Evolutionary conservation across 805 yeast genomes (phyloP), one percentile per base, ranked within the genome.

Genomic region (Metschnikowia bowlesiae): DNA sequence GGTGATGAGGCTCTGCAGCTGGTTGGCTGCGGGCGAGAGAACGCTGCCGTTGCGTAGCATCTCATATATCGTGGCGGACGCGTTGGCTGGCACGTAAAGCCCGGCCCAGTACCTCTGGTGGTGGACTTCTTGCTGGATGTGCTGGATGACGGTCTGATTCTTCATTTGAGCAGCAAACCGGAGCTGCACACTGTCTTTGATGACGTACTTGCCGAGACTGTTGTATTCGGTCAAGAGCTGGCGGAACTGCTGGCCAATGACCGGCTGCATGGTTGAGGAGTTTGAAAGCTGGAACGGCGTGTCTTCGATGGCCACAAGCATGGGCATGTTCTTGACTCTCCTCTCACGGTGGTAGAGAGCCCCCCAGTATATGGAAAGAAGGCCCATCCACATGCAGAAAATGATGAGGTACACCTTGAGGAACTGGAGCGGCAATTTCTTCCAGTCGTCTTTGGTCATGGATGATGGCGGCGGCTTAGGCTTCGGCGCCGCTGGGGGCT

Each of bases 351-450:
- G 54, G 56, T 63, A 70, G 49, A 64, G 51, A 13, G 75, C 62
- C 6, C 75, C 78, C 78, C 78, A 73, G 53, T 73, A 73, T 31
- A 73, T 61, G 10, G 74, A 65, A 43, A 73, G 65, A 6, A 71
- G 54, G 5, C 62, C 69, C 26, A 71, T 56, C 41, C 67, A 65
- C 38, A 60, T 39, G 44, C 49, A 40, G 50, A 63, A 57, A 30
- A 67, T 49, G 40, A 51, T 43, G 43, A 64, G 42, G 46, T 60
- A 62, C 14, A 60, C 63, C 22, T 42, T 44, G 39, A 50, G 28
- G 28, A 64, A 58, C 47, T 50, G 51, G 43, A 45, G 11, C 1
- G 54, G 55, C 4, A 53, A 40, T 26, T 42, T 40, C n/a, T 46
- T 42, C 53, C 58, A 53, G 39, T 55, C 58, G 6, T 47, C 50